Evolutionary conservation across 768 basidiomycete genomes (phyloP).

Genomic region (Tricholoma hemisulphureum): DNA sequence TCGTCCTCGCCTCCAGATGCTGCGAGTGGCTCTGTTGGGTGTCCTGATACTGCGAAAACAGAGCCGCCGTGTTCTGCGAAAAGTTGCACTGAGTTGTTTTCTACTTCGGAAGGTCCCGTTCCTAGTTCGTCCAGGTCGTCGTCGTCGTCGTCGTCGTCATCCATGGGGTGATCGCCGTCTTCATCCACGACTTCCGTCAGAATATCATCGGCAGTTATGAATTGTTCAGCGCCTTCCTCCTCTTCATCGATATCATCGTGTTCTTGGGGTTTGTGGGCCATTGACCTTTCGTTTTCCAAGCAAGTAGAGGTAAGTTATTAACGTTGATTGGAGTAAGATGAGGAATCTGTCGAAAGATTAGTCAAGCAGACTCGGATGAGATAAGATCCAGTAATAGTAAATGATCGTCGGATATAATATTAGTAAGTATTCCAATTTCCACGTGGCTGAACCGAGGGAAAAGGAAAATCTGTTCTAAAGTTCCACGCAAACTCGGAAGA

Average conservation of each 20-base stretch:
- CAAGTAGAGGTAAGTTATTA: no score
- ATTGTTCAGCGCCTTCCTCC: conserved; percentile 53
- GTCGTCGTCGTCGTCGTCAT: conserved; percentile 63
- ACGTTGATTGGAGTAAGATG: background rate
- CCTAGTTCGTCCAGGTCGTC: conserved; percentile 47
- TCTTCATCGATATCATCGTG: conserved; percentile 31
- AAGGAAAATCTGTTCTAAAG: no score
- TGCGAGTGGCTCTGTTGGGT: conserved; percentile 81
- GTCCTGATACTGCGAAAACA: conserved; percentile 81
- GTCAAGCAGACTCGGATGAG: background rate
- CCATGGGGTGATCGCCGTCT: conserved; percentile 71
- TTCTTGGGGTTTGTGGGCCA: conserved; percentile 7
- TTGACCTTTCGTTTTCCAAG: background rate
- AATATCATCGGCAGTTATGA: conserved; percentile 66
- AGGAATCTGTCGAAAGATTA: background rate
- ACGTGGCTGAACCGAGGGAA: no score
- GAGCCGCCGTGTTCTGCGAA: conserved; percentile 71
- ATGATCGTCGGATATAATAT: conserved; percentile 17
- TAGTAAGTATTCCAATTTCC: background rate
- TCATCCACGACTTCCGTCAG: conserved; percentile 61
- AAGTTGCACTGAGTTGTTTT: conserved; percentile 67
- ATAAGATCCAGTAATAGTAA: background rate
- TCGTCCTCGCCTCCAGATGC: conserved; percentile 96
- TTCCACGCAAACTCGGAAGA: no score
- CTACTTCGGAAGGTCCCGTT: conserved; percentile 34